phyloP scores from a whole-genome alignment of 1,139 yeast genomes.

The Candida sp. region DNA sequence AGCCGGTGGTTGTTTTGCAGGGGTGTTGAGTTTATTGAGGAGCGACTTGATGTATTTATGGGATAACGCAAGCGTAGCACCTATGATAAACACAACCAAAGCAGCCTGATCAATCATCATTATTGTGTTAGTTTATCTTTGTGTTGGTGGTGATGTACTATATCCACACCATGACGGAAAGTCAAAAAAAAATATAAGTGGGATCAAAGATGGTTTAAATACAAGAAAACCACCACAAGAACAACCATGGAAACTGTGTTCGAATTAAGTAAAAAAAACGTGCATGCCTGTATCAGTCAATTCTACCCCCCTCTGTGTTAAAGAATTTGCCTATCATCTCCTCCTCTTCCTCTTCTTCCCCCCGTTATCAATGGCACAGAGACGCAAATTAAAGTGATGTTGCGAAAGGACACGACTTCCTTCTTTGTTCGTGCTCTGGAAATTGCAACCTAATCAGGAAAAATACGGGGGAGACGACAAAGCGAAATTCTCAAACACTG shows the following conservation, averaged over 20 bases:
- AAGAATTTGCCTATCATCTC: neutral
- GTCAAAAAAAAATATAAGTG: too few species aligned
- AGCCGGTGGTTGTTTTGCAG: neutral
- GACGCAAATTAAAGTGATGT: neutral
- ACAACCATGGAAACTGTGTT: neutral
- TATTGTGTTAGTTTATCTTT: too few species aligned
- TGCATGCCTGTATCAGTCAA: too few species aligned
- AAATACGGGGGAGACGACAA: neutral
- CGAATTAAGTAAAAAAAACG: slow-evolving; percentile 8
- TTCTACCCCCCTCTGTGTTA: too few species aligned
- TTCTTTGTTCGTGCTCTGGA: neutral
- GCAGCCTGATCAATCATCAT: slow-evolving; percentile 8
- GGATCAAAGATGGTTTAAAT: too few species aligned
- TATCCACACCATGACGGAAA: too few species aligned
- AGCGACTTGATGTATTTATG: slow-evolving; percentile 8
- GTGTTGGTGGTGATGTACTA: too few species aligned
- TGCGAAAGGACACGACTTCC: neutral
- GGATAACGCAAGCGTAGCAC: slow-evolving; percentile 9
- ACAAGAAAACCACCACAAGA: too few species aligned
- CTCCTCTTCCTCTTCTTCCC: neutral
- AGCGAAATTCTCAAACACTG: too few species aligned
- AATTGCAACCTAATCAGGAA: slow-evolving; percentile 2
- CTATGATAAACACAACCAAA: slow-evolving; percentile 8
- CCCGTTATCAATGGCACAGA: neutral
- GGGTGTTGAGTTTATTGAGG: neutral